A percentile compares a stretch with the other conserved stretches of the same genome.
Conservation (phyloP, 2,329 filamentous ascomycete species). For the Aspergillus sp. region DNA sequence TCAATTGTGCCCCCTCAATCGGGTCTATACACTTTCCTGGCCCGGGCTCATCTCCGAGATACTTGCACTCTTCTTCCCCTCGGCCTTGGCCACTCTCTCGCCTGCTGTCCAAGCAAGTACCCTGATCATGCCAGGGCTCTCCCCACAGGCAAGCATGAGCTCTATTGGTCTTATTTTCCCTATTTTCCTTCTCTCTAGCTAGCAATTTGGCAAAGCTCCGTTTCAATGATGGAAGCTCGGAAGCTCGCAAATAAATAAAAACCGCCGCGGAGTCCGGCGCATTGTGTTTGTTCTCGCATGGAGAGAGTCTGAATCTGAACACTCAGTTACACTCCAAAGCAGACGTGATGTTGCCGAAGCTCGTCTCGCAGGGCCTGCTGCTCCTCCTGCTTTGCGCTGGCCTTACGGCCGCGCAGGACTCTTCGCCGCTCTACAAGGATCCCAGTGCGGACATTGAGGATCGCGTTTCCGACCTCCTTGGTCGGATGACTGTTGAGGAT, state of each 20-base stretch:
- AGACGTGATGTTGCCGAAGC: slow-evolving; percentile 18
- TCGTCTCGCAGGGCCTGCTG: slow-evolving; percentile 31
- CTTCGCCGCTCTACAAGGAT: slow-evolving; percentile 62
- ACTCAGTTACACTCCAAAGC: not conserved
- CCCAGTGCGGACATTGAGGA: slow-evolving; percentile 64
- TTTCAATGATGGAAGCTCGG: not conserved
- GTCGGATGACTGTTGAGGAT: slow-evolving; percentile 74
- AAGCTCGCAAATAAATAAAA: slow-evolving; percentile 9
- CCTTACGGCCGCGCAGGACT: slow-evolving; percentile 23
- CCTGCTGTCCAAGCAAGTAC: not conserved
- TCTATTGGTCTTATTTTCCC: slow-evolving; percentile 4
- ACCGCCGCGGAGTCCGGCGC: not conserved
- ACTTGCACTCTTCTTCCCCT: slow-evolving; percentile 6
- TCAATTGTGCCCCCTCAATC: not conserved
- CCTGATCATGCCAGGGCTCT: slow-evolving; percentile 1
- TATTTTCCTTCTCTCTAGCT: not conserved
- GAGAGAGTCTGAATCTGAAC: not conserved
- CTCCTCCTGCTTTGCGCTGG: slow-evolving; percentile 31
- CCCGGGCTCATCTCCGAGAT: slow-evolving; percentile 20
- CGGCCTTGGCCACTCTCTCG: slow-evolving; percentile 8
- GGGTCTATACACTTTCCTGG: slow-evolving; percentile 3
- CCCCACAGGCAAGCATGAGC: not conserved
- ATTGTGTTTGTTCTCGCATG: slow-evolving; percentile 4
- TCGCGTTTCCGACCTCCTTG: slow-evolving; percentile 69
- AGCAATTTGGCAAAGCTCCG: not conserved